Evolutionary conservation across 2,329 filamentous ascomycete genomes (phyloP), one percentile per base, ranked within the genome.

Genomic region (Claviceps pusilla): DNA sequence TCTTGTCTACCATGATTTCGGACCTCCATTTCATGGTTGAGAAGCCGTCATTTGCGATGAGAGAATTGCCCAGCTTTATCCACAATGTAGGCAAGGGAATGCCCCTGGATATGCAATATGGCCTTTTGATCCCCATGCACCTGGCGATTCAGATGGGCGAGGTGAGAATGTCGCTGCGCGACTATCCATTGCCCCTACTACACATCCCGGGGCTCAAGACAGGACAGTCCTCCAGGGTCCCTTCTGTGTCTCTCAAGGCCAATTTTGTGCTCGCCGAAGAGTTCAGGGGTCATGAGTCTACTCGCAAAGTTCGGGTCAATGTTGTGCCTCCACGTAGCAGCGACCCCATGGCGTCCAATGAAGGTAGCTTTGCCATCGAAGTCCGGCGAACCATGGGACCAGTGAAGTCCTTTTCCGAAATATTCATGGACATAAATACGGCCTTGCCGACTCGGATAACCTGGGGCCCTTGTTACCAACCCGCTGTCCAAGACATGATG

Each of bases 401-500:
- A 0, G 89, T 98, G 59, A 98, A 98, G 70, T 94, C 89, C 0
- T 98, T 93, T 66, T 96, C 93, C 0, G 86, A 97, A 64, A 90
- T 96, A 68, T 81, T 79, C 39, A 77, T 98, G 62, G 87, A 95
- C 59, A 90, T 98, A 68, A 95, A 97, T 67, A 96, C 91, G 2
- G 86, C 84, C 53, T 81, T 91, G 56, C 88, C 94, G 2, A 98
- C 93, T 0, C 83, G 87, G 48, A 91, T 98, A 53, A 96, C 91
- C 0, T 98, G 93, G 94, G 90, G 90, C 7, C 90, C 93, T 48
- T 95, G 90, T 2, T 98, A 97, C 64, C 94, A 98, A 64, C 93
- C 94, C 33, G 91, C 91, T 1, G 91, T 98, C 50, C 93, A 98
- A 67, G 94, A 98, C 65, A 95, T 97, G 86, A 98, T 98, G 93